Conservation (phyloP, 2,329 filamentous ascomycete species). For the Pseudogymnoascus verrucosus region DNA sequence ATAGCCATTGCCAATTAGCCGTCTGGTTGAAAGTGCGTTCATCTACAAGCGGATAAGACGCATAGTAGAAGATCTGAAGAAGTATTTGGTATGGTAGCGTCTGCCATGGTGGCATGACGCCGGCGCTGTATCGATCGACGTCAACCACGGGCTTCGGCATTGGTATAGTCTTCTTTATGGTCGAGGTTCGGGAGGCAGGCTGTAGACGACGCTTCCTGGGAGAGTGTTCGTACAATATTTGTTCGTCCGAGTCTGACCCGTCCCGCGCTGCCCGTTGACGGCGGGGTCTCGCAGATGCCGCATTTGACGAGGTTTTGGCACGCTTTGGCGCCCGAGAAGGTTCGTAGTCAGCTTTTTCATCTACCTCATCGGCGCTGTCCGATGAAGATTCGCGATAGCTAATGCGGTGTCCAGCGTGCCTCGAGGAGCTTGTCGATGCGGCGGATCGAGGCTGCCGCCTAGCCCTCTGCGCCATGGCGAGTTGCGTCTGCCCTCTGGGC, state of each 20-base stretch:
- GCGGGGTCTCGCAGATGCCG: not conserved
- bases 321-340: not conserved
- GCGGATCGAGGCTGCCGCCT: not conserved
- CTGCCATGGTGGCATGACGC: constrained; percentile 47
- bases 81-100: constrained; percentile 62
- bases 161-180: not conserved
- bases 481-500: not conserved
- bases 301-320: not conserved
- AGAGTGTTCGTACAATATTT: not conserved
- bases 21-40: constrained; percentile 37
- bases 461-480: not conserved
- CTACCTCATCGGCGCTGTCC: not conserved
- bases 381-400: constrained; percentile 1
- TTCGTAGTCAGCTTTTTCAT: not conserved
- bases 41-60: constrained; percentile 50
- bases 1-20: constrained; percentile 51
- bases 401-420: not conserved
- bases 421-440: not conserved
- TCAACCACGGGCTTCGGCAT: not conserved
- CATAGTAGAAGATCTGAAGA: constrained; percentile 60
- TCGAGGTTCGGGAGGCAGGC: not conserved
- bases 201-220: not conserved
- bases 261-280: not conserved
- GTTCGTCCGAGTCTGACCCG: not conserved
- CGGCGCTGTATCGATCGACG: constrained; percentile 10